Base-by-base conservation (phyloP, 1,284 basidiomycete species). In the Bondarzewia mesenterica region DNA sequence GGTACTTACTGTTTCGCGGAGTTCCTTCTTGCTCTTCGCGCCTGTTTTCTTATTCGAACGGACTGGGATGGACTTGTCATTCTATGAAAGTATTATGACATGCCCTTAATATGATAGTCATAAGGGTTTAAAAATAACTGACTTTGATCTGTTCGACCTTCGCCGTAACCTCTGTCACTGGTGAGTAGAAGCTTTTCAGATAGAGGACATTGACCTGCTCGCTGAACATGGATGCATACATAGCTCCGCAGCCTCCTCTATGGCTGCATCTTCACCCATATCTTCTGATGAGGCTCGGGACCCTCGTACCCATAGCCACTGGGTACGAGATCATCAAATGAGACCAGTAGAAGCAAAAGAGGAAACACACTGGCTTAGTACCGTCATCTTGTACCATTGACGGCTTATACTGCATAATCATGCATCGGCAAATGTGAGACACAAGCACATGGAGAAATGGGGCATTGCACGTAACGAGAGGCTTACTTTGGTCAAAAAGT, bases 381-480 rank as follows among this genome's bases (percentile, higher is more conserved):
- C 83, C 84, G 51, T 86, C 81, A 58, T 86, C 77, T 53, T 83
- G 77, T 6, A 86, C 77, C 82, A 85, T 82, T 18, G 82, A 85
- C 1, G 84, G 83, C 50, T 73, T 82, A 53, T 77, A 82, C 84
- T 85, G n/a, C n/a, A 52, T 6, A 48, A 37, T 49, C 3, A 4
- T 23, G n/a, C 12, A 26, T 27, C 42, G 39, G n/a, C 42, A 2
- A n/a, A 4, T 41, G 15, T 41, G 38, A 14, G 21, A 5, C 12
- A 5, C 25, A 29, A n/a, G n/a, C n/a, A n/a, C n/a, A n/a, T n/a
- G n/a, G n/a, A n/a, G n/a, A n/a, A n/a, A n/a, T n/a, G n/a, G n/a
- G n/a, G n/a, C n/a, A n/a, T n/a, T 10, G 5, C 14, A 41, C 22
- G 10, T 12, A 14, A 15, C 35, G 7, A 41, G 20, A 43, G 20